A percentile compares a stretch with the other conserved stretches of the same genome.
Conservation (phyloP, 73 alveolate genomes). For the Breviolum minutum region DNA sequence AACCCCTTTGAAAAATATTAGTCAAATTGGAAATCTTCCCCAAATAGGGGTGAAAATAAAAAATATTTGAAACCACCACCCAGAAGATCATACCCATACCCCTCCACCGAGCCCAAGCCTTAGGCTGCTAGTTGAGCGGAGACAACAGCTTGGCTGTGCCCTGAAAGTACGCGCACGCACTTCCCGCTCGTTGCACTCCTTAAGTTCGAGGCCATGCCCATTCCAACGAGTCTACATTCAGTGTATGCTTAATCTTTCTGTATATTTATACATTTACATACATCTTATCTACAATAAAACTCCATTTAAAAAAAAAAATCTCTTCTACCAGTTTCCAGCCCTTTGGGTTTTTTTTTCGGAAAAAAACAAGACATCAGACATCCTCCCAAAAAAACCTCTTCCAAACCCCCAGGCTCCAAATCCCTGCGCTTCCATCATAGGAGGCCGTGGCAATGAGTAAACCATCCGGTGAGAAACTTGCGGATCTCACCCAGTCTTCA, state of each 20-base stretch:
- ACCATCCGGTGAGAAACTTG: constrained; percentile 89
- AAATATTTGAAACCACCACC: no score
- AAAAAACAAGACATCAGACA: neutral
- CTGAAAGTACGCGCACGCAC: constrained; percentile 77
- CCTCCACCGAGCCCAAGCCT: neutral
- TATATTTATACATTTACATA: no score
- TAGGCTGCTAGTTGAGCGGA: constrained; percentile 28
- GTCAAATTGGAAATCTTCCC: no score
- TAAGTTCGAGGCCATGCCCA: no score
- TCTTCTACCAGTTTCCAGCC: no score
- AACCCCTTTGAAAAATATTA: no score
- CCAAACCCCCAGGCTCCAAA: constrained; percentile 34
- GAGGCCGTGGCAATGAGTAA: constrained; percentile 83
- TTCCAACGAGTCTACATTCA: no score
- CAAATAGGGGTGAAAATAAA: no score
- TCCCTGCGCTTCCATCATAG: constrained; percentile 66
- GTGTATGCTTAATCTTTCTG: no score
- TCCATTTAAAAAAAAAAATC: no score
- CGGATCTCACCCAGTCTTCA: constrained; percentile 64
- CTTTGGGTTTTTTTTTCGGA: no score
- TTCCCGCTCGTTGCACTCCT: constrained; percentile 92
- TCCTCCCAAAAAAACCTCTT: neutral
- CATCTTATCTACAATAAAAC: no score
- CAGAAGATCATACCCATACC: neutral
- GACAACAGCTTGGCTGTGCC: constrained; percentile 89